phyloP scores from a whole-genome alignment of 2,329 filamentous ascomycete species.

The Penicillium brevicompactum region DNA sequence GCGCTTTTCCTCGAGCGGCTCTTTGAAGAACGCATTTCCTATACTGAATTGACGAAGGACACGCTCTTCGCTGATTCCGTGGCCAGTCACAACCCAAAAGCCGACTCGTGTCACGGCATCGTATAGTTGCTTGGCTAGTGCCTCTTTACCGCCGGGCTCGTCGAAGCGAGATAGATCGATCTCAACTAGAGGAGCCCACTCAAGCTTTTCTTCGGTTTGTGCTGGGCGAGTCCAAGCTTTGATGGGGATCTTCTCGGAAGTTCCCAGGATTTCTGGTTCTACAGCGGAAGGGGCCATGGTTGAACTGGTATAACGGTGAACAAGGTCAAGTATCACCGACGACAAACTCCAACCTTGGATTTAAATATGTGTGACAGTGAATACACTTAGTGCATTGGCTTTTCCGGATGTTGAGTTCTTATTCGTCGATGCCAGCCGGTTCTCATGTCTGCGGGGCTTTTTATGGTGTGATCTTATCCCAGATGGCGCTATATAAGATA shows the following conservation, averaged over 20 bases:
- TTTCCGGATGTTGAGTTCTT: not conserved
- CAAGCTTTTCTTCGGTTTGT: constrained; percentile 25
- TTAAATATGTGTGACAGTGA: not conserved
- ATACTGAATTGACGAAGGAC: constrained; percentile 32
- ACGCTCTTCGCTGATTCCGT: constrained; percentile 25
- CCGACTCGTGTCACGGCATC: constrained; percentile 50
- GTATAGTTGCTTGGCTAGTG: constrained; percentile 56
- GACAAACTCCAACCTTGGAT: not conserved
- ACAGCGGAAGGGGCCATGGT: constrained; percentile 26
- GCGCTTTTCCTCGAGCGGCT: constrained; percentile 27
- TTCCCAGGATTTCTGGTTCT: constrained; percentile 16
- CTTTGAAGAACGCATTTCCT: constrained; percentile 30
- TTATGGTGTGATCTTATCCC: constrained; percentile 13
- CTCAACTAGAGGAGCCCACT: constrained; percentile 58
- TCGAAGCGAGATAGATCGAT: constrained; percentile 60
- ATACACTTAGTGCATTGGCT: not conserved
- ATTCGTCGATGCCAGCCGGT: not conserved
- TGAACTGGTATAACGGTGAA: not conserved
- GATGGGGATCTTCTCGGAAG: constrained; percentile 8
- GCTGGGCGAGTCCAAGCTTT: constrained; percentile 32
- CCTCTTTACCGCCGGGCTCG: constrained; percentile 56
- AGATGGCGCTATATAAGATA: constrained; percentile 19
- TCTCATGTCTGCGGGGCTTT: constrained; percentile 17
- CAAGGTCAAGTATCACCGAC: not conserved
- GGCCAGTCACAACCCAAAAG: constrained; percentile 31